Percentiles rank a stretch among this genome's conserved stretches.
These are phyloP conservation scores for Rhynchospora breviuscula DNA, from an alignment of 176 grass and related monocot genomes.

Conservation along the genomic window DNA sequence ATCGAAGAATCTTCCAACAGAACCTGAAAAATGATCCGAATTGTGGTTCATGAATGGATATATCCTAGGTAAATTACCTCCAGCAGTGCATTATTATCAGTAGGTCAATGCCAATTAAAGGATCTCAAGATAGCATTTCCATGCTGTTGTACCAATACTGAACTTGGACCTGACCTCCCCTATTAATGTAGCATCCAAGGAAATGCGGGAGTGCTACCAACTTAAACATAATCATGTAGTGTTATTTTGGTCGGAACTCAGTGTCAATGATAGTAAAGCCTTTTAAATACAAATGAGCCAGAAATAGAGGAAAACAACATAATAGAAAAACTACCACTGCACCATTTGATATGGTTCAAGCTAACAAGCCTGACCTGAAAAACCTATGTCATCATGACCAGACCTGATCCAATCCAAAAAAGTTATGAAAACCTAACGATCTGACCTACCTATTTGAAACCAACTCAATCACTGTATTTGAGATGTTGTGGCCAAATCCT, in stretches of 20 bases:
- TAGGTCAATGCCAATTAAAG: not conserved
- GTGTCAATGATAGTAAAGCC: not conserved
- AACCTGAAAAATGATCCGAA: not conserved
- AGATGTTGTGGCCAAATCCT: not conserved
- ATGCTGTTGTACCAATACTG: not conserved
- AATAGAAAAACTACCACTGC: not conserved
- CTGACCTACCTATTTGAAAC: not conserved
- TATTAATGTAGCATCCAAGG: not conserved
- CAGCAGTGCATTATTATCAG: not conserved
- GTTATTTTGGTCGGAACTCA: not conserved
- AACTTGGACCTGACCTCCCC: not conserved
- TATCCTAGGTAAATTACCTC: not conserved
- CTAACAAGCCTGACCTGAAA: not conserved
- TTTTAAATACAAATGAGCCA: not conserved
- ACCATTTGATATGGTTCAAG: no score
- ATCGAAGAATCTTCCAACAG: not conserved
- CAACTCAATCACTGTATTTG: not conserved
- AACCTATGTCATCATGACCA: not conserved
- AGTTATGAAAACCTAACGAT: not conserved
- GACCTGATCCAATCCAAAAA: not conserved
- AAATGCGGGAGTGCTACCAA: not conserved
- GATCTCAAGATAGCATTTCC: not conserved
- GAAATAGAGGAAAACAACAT: not conserved
- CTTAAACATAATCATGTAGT: not conserved
- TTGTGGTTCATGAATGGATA: not conserved